phyloP scores from a whole-genome alignment of 371 early-diverging fungal species.

The Thermomucor indicae-seudaticae region DNA sequence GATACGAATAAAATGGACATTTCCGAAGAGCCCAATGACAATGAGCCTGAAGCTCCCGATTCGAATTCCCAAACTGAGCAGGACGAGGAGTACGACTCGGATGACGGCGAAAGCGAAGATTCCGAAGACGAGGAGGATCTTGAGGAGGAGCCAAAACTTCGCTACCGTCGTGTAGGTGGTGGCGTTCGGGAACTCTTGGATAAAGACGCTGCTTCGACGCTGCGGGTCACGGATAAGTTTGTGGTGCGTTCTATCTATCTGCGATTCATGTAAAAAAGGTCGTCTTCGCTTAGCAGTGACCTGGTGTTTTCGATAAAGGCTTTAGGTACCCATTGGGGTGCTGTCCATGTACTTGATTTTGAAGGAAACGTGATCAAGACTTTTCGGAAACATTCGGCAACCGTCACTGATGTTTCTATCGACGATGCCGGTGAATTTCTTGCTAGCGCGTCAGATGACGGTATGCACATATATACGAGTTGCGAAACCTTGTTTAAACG shows the following conservation, averaged over 20 bases:
- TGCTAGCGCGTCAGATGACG: slow-evolving; percentile 92
- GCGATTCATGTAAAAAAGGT: neutral
- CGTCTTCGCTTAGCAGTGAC: too few relatives aligned
- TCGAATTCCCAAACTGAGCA: too few relatives aligned
- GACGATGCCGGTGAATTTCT: slow-evolving; percentile 85
- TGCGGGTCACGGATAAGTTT: slow-evolving; percentile 78
- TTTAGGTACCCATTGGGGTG: slow-evolving; percentile 95
- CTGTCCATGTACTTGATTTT: slow-evolving; percentile 87
- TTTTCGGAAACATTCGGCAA: slow-evolving; percentile 73
- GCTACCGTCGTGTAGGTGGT: slow-evolving; percentile 81
- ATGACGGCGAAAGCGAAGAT: slow-evolving; percentile 39
- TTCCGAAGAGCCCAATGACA: too few relatives aligned
- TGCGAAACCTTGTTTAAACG: neutral
- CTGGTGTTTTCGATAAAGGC: too few relatives aligned
- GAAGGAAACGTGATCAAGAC: slow-evolving; percentile 85
- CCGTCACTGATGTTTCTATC: slow-evolving; percentile 83
- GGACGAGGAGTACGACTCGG: slow-evolving; percentile 10
- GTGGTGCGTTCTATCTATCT: slow-evolving; percentile 49
- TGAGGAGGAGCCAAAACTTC: slow-evolving; percentile 84
- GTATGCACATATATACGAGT: slow-evolving; percentile 34
- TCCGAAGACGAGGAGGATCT: slow-evolving; percentile 57
- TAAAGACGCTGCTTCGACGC: slow-evolving; percentile 80
- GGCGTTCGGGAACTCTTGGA: slow-evolving; percentile 72
- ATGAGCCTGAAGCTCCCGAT: too few relatives aligned
- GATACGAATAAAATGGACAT: too few relatives aligned